These are phyloP conservation scores for Russula emetica DNA, from an alignment of 768 basidiomycete species.

Conservation along the genomic window DNA sequence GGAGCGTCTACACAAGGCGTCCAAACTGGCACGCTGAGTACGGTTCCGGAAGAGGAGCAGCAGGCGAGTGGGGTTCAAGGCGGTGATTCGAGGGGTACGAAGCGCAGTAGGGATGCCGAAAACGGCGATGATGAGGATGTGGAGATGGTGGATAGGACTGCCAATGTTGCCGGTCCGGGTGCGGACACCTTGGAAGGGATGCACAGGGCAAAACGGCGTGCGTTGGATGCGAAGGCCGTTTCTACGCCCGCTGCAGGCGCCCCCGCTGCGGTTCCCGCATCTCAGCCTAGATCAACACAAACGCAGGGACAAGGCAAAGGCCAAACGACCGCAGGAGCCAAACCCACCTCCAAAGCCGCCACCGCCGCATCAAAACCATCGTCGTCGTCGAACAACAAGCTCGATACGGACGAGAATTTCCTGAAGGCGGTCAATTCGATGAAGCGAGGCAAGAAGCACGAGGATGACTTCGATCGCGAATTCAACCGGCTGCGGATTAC, in stretches of 20 bases:
- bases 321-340: neutral
- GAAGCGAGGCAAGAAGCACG: slow-evolving; percentile 59
- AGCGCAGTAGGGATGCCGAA: slow-evolving; percentile 7
- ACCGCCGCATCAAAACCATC: neutral
- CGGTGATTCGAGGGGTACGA: slow-evolving; percentile 6
- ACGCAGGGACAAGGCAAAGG: neutral
- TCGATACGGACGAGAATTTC: slow-evolving; percentile 59
- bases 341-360: neutral
- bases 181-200: neutral
- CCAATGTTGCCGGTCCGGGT: neutral
- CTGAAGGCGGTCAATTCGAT: slow-evolving; percentile 65
- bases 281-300: slow-evolving; percentile 4
- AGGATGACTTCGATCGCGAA: slow-evolving; percentile 68
- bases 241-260: neutral
- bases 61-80: slow-evolving; percentile 11
- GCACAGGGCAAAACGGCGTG: slow-evolving; percentile 17
- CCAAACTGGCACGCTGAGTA: neutral
- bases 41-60: slow-evolving; percentile 21
- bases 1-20: slow-evolving; percentile 1
- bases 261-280: neutral
- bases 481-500: slow-evolving; percentile 69
- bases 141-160: neutral
- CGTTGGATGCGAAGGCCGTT: neutral
- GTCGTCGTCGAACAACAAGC: slow-evolving; percentile 7
- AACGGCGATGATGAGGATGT: neutral